These are phyloP conservation scores for Phytophthora nicotianae DNA, from an alignment of 352 stramenopile genomes.

Conservation along the genomic window DNA sequence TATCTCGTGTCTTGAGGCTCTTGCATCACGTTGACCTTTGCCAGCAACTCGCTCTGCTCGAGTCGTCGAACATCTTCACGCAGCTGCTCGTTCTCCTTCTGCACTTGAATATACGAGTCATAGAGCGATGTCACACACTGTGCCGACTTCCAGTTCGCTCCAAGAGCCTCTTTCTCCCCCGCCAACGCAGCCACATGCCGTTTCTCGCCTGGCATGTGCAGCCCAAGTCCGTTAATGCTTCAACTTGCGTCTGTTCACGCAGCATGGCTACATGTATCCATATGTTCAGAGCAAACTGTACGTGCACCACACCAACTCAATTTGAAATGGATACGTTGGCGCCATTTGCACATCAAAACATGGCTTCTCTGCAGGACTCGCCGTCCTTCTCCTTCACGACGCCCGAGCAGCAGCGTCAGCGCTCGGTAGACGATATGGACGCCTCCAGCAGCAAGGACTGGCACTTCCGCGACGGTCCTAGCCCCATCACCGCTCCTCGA, in stretches of 20 bases:
- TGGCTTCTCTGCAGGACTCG: slow-evolving; percentile 1
- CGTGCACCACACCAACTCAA: not conserved
- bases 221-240: slow-evolving; percentile 21
- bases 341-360: slow-evolving; percentile 11
- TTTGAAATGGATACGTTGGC: slow-evolving; percentile 15
- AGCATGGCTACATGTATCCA: not conserved
- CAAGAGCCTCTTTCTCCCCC: slow-evolving; percentile 30
- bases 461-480: slow-evolving; percentile 26
- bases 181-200: slow-evolving; percentile 11
- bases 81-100: slow-evolving; percentile 52
- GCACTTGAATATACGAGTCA: slow-evolving; percentile 69
- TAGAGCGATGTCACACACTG: slow-evolving; percentile 80
- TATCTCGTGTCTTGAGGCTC: slow-evolving; percentile 28
- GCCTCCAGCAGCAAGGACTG: slow-evolving; percentile 21
- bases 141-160: slow-evolving; percentile 70
- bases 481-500: slow-evolving; percentile 17
- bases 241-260: slow-evolving; percentile 14
- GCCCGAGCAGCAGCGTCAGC: slow-evolving; percentile 20
- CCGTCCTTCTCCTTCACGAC: slow-evolving; percentile 34
- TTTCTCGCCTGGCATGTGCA: slow-evolving; percentile 23
- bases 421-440: not conserved
- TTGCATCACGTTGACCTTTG: slow-evolving; percentile 10
- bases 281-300: not conserved
- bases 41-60: slow-evolving; percentile 19
- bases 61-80: slow-evolving; percentile 17